Percentiles rank a stretch among this genome's conserved stretches.
phyloP scores from a whole-genome alignment of 768 basidiomycete genomes.

The Royoungia palumana region DNA sequence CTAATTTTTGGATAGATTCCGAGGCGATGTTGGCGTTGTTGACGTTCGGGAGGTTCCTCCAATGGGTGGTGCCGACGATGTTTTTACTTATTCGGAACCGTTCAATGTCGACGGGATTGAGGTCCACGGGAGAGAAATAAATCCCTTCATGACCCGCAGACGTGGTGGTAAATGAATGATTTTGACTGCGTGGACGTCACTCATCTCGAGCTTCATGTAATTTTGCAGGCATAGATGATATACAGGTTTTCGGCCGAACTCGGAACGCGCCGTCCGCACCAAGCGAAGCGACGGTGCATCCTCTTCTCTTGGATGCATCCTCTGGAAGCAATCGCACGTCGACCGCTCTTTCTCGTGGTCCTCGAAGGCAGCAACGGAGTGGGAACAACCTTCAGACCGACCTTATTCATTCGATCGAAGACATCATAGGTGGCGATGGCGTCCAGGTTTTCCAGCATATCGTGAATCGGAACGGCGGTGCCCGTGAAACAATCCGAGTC shows the following conservation, averaged over 20 bases:
- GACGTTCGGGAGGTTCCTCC: conserved; percentile 34
- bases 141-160: conserved; percentile 50
- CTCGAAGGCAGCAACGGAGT: conserved; percentile 57
- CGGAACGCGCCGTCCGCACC: conserved; percentile 49
- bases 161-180: conserved; percentile 35
- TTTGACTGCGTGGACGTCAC: not conserved
- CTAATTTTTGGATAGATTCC: conserved; percentile 34
- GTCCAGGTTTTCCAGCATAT: conserved; percentile 83
- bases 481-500: conserved; percentile 68
- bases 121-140: conserved; percentile 40
- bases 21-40: conserved; percentile 38
- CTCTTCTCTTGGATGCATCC: conserved; percentile 69
- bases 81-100: conserved; percentile 54
- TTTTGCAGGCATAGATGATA: conserved; percentile 46
- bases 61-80: conserved; percentile 37
- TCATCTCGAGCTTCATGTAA: not conserved
- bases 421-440: conserved; percentile 77
- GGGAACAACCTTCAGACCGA: conserved; percentile 48
- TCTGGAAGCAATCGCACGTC: conserved; percentile 42
- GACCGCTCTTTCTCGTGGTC: conserved; percentile 42
- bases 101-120: conserved; percentile 46
- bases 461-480: conserved; percentile 56
- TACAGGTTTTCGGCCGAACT: conserved; percentile 61
- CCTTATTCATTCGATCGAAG: conserved; percentile 73
- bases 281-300: conserved; percentile 77